phyloP scores from a whole-genome alignment of 805 yeast species.

The Maudiozyma barnettii region DNA sequence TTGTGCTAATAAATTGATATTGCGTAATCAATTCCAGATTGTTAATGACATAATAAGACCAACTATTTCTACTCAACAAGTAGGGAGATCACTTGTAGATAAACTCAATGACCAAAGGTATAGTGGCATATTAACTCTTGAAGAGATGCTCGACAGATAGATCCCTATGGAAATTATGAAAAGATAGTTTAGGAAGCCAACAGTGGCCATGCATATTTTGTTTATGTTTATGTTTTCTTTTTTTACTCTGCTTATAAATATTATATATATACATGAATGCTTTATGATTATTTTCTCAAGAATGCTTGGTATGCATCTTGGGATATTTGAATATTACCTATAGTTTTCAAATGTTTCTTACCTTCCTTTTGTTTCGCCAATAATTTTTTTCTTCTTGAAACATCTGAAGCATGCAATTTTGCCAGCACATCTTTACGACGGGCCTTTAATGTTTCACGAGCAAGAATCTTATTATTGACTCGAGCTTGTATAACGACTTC shows the following conservation, averaged over 20 bases:
- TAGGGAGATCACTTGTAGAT: conserved; percentile 49
- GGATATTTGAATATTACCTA: conserved; percentile 69
- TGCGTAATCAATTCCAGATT: conserved; percentile 31
- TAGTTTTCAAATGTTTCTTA: conserved; percentile 63
- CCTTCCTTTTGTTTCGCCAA: conserved; percentile 89
- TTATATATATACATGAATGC: background rate
- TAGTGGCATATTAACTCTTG: conserved; percentile 51
- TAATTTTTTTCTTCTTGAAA: conserved; percentile 80
- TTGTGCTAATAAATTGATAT: conserved; percentile 34
- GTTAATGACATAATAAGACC: conserved; percentile 49
- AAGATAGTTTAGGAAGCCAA: no score
- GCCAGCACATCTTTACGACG: conserved; percentile 92
- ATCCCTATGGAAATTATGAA: background rate
- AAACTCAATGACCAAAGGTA: conserved; percentile 42
- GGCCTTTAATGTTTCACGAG: conserved; percentile 90
- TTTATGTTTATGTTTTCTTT: background rate
- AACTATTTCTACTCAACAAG: conserved; percentile 55
- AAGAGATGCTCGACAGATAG: conserved; percentile 30
- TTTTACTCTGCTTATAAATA: background rate
- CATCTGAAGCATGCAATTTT: conserved; percentile 86
- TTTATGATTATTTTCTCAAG: conserved; percentile 30
- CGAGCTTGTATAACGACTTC: conserved; percentile 90
- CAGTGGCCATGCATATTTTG: no score
- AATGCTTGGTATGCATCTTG: conserved; percentile 88
- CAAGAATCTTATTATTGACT: conserved; percentile 71